Evolutionary conservation across 192 early-diverging fungal species (phyloP).

Genomic region (Mortierella claussenii): DNA sequence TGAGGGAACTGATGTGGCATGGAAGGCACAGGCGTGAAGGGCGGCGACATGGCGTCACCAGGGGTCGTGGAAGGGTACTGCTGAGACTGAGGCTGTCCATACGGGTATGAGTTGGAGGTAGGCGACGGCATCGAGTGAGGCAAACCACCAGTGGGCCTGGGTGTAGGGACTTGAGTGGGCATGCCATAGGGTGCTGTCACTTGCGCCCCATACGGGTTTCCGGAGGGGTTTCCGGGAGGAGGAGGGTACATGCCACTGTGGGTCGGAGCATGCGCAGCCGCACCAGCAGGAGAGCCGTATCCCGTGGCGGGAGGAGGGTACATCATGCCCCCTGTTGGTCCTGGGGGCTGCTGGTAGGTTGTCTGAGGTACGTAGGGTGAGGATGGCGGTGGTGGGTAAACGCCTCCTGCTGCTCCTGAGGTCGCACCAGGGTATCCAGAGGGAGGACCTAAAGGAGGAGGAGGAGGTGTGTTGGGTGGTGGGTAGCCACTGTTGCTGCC

Average conservation of each 20-base stretch:
- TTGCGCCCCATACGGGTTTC: conserved; percentile 13
- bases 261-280: neutral
- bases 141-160: conserved; percentile 17
- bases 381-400: conserved; percentile 5
- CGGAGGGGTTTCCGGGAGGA: conserved; percentile 15
- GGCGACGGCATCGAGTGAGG: conserved; percentile 24
- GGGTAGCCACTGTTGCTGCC: conserved; percentile 6
- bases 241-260: conserved; percentile 11
- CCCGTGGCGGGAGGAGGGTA: conserved; percentile 31
- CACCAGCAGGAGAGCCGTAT: conserved; percentile 4
- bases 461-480: conserved; percentile 1
- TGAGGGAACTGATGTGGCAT: conserved; percentile 15
- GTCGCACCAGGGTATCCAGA: neutral
- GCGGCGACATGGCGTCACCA: neutral
- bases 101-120: neutral
- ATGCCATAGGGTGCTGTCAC: conserved; percentile 10
- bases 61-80: neutral
- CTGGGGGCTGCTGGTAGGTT: neutral
- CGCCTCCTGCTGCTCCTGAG: neutral
- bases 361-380: neutral
- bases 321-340: conserved; percentile 16
- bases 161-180: conserved; percentile 15
- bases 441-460: neutral
- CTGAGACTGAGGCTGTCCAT: conserved; percentile 6
- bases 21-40: neutral